Evolutionary conservation across 2,329 filamentous ascomycete species (phyloP).

Genomic region (Epichloe typhina): DNA sequence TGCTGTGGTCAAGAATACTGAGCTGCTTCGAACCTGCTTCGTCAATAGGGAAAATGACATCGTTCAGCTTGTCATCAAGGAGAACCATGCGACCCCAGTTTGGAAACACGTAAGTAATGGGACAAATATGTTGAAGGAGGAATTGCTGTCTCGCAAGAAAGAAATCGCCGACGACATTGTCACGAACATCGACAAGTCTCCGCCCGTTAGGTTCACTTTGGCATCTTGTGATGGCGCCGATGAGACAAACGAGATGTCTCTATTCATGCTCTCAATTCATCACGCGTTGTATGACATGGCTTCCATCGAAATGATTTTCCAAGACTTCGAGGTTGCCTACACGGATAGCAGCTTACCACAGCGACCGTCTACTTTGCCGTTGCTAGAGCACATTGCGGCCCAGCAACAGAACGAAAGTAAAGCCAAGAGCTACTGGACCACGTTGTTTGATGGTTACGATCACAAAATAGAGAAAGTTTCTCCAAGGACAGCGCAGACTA

Average conservation of each 20-base stretch:
- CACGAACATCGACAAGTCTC: not conserved
- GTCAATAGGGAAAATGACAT: constrained; percentile 14
- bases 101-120: not conserved
- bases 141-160: not conserved
- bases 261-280: constrained; percentile 21
- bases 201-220: not conserved
- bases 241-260: constrained; percentile 5
- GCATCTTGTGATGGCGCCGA: constrained; percentile 11
- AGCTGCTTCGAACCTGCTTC: constrained; percentile 21
- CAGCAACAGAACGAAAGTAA: not conserved
- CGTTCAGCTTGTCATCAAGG: constrained; percentile 17
- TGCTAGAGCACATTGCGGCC: not conserved
- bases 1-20: constrained; percentile 10
- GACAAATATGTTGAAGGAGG: not conserved
- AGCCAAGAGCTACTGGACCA: not conserved
- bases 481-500: not conserved
- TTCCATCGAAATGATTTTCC: constrained; percentile 19
- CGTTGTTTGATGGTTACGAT: not conserved
- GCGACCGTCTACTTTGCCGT: not conserved
- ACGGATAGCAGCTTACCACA: constrained; percentile 9
- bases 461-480: not conserved
- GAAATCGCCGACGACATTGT: not conserved
- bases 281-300: constrained; percentile 24
- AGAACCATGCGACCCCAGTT: not conserved
- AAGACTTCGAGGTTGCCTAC: constrained; percentile 18